Evolutionary conservation across 106 monocot genomes (phyloP).

Genomic region (Allium cepa): DNA sequence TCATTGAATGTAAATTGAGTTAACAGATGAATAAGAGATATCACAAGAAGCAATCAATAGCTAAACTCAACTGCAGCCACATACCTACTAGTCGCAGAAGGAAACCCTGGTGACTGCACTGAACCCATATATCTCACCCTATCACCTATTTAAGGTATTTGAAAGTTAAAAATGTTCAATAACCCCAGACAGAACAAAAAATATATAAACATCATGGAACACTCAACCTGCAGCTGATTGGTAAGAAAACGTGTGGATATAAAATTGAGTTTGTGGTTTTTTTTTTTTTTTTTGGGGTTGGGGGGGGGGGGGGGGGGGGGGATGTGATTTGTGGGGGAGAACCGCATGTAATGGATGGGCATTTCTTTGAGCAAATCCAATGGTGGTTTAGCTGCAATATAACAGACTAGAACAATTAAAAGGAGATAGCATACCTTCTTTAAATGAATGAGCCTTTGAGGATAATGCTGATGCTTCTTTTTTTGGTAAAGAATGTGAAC

Average conservation of each 20-base stretch:
- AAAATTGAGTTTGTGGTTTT: too few species aligned
- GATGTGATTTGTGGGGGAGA: too few species aligned
- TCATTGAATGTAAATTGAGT: not conserved
- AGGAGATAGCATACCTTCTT: constrained; percentile 46
- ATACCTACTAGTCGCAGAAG: constrained; percentile 45
- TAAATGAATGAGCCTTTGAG: constrained; percentile 55
- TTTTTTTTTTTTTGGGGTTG: too few species aligned
- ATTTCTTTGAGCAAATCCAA: too few species aligned
- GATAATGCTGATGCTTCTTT: constrained; percentile 56
- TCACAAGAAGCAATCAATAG: not conserved
- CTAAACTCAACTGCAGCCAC: not conserved
- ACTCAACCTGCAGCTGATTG: too few species aligned
- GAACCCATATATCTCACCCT: constrained; percentile 74
- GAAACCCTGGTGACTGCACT: constrained; percentile 39
- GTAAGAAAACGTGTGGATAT: too few species aligned
- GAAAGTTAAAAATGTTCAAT: not conserved
- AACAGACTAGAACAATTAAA: not conserved
- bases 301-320: too few species aligned
- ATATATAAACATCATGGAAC: too few species aligned
- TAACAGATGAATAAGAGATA: too few species aligned
- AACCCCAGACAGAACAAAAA: too few species aligned
- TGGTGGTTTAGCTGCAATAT: too few species aligned
- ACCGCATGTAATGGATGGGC: too few species aligned
- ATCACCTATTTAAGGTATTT: constrained; percentile 57
- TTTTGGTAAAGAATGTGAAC: constrained; percentile 51